Percentiles rank a stretch among this genome's conserved stretches.
Conservation (phyloP, 768 basidiomycete genomes). For the Suillus variegatus region DNA sequence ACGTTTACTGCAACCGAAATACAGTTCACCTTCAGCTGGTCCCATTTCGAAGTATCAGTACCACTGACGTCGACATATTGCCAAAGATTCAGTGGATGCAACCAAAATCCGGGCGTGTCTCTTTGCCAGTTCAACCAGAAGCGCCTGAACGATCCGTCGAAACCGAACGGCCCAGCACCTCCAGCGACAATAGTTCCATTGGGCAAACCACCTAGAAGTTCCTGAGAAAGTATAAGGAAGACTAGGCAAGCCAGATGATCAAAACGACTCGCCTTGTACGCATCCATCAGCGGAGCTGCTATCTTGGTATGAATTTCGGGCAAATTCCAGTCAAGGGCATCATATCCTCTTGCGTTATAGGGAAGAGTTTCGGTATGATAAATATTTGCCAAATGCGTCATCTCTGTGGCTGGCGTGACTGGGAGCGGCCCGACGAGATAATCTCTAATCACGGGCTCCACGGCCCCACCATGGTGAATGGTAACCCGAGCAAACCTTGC, state of each 20-base stretch:
- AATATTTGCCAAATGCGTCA: constrained; percentile 47
- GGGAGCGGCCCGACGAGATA: constrained; percentile 64
- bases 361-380: constrained; percentile 56
- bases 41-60: constrained; percentile 53
- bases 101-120: constrained; percentile 50
- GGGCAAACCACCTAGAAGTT: constrained; percentile 47
- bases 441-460: constrained; percentile 46
- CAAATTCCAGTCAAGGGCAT: constrained; percentile 24
- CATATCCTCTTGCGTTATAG: constrained; percentile 50
- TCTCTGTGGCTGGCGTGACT: constrained; percentile 37
- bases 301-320: constrained; percentile 31
- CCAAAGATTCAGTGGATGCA: constrained; percentile 56
- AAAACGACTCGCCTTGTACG: constrained; percentile 39
- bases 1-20: neutral
- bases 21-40: constrained; percentile 46
- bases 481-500: constrained; percentile 47
- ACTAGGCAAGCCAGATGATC: neutral
- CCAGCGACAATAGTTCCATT: constrained; percentile 54
- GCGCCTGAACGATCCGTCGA: constrained; percentile 61
- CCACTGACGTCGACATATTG: constrained; percentile 59
- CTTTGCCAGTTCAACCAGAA: constrained; percentile 53
- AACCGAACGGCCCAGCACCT: constrained; percentile 52
- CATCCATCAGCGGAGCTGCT: constrained; percentile 39
- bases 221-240: constrained; percentile 30
- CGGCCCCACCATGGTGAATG: constrained; percentile 48